A percentile compares a stretch with the other conserved stretches of the same genome.
Conservation (phyloP, 495 filamentous ascomycete genomes). For the Penicillium chermesinum region DNA sequence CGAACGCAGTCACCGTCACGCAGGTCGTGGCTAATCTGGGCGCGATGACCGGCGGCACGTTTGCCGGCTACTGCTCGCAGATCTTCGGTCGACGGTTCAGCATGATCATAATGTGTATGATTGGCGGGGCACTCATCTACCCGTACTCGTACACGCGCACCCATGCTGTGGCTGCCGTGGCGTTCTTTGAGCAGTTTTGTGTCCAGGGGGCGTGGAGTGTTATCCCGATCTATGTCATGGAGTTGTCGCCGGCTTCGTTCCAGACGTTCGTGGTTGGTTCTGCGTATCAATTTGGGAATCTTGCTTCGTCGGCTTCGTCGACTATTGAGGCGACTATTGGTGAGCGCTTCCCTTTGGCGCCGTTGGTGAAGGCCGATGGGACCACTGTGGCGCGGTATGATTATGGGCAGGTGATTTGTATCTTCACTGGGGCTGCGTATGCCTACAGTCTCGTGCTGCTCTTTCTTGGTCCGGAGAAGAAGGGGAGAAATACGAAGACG, state of each 20-base stretch:
- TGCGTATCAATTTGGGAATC: conserved; percentile 78
- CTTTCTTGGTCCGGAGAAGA: conserved; percentile 68
- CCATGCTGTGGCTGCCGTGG: conserved; percentile 60
- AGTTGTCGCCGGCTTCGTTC: conserved; percentile 71
- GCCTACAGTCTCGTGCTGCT: conserved; percentile 69
- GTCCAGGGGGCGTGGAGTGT: conserved; percentile 79
- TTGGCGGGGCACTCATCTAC: conserved; percentile 71
- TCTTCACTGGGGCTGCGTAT: conserved; percentile 84
- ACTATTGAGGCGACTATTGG: conserved; percentile 80
- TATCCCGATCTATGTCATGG: conserved; percentile 77
- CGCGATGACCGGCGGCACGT: conserved; percentile 67
- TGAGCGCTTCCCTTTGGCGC: conserved; percentile 66
- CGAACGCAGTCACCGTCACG: conserved; percentile 67
- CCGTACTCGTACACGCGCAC: conserved; percentile 62
- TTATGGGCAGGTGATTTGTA: conserved; percentile 83
- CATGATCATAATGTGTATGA: conserved; percentile 65
- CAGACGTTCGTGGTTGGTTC: conserved; percentile 79
- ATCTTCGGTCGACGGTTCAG: conserved; percentile 74
- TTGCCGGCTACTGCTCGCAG: conserved; percentile 66
- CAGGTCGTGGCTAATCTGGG: conserved; percentile 80
- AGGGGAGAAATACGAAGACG: conserved; percentile 57
- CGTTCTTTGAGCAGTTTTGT: conserved; percentile 83
- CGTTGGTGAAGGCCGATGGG: conserved; percentile 23
- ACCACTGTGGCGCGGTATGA: conserved; percentile 53
- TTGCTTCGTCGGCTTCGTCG: conserved; percentile 66